Evolutionary conservation across 2,329 filamentous ascomycete genomes (phyloP).

Genomic region (Colletotrichum phormii): DNA sequence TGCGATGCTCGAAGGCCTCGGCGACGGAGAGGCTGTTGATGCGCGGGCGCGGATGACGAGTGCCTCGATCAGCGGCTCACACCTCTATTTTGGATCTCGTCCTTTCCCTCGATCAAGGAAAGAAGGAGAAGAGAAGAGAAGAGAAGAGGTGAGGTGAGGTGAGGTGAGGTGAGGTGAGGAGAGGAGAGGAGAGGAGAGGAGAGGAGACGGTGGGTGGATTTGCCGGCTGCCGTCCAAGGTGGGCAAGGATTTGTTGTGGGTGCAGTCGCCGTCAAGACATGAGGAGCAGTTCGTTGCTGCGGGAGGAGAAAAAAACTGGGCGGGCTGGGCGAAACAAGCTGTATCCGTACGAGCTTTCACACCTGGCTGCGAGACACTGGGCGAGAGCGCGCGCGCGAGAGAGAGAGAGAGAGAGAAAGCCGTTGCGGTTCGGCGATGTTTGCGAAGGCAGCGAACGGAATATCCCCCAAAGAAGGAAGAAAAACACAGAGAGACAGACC

Average conservation of each 20-base stretch:
- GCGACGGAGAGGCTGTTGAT: slow-evolving; percentile 27
- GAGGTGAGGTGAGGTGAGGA: too few species aligned
- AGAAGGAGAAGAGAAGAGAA: slow-evolving; percentile 20
- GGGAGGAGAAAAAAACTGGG: slow-evolving; percentile 28
- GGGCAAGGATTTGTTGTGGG: slow-evolving; percentile 36
- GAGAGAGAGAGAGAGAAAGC: not conserved
- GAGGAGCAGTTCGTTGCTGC: slow-evolving; percentile 35
- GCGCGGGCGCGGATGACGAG: slow-evolving; percentile 30
- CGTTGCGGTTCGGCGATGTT: slow-evolving; percentile 32
- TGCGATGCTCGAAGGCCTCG: slow-evolving; percentile 37
- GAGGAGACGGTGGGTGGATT: slow-evolving; percentile 33
- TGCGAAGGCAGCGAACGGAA: slow-evolving; percentile 11
- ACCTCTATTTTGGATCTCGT: slow-evolving; percentile 28
- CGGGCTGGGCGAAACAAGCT: slow-evolving; percentile 34
- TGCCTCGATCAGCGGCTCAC: slow-evolving; percentile 34
- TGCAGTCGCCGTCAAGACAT: slow-evolving; percentile 35
- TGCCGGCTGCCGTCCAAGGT: slow-evolving; percentile 28
- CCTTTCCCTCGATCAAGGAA: slow-evolving; percentile 33
- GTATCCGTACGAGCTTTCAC: slow-evolving; percentile 18
- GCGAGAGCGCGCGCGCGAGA: too few species aligned
- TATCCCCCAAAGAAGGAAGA: slow-evolving; percentile 7
- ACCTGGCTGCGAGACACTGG: not conserved
- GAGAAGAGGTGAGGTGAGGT: slow-evolving; percentile 22
- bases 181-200: slow-evolving; percentile 8
- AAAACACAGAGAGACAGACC: not conserved